A percentile compares a stretch with the other conserved stretches of the same genome.
These are phyloP conservation scores for Pochonia chlamydosporia DNA, from an alignment of 2,329 filamentous ascomycete genomes.

Conservation along the genomic window DNA sequence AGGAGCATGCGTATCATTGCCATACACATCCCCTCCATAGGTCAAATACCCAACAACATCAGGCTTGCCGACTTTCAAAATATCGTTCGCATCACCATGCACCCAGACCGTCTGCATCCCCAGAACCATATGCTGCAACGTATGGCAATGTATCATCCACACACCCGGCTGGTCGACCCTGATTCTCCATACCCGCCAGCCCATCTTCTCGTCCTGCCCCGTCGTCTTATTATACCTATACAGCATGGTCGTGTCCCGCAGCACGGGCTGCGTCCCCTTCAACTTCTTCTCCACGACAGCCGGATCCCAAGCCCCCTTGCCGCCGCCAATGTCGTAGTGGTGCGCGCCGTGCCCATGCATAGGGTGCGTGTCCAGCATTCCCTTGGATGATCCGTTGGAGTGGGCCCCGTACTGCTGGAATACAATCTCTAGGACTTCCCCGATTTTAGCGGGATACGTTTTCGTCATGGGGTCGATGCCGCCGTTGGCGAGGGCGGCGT, in stretches of 20 bases:
- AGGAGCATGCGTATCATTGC: constrained; percentile 22
- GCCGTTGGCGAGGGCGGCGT: constrained; percentile 38
- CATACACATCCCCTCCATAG: constrained; percentile 40
- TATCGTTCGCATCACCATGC: constrained; percentile 18
- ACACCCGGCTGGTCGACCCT: constrained; percentile 37
- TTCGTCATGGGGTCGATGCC: constrained; percentile 48
- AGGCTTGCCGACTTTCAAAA: constrained; percentile 17
- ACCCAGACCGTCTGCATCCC: constrained; percentile 26
- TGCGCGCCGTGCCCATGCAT: constrained; percentile 13
- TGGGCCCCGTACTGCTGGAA: constrained; percentile 32
- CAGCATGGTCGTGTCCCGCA: constrained; percentile 46
- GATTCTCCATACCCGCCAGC: constrained; percentile 58
- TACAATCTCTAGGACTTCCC: constrained; percentile 52
- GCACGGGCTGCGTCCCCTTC: constrained; percentile 21
- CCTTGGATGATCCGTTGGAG: constrained; percentile 25
- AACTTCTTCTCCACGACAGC: constrained; percentile 4
- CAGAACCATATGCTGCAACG: constrained; percentile 52
- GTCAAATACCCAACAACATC: constrained; percentile 34
- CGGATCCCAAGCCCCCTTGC: constrained; percentile 8
- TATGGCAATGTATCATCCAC: constrained; percentile 60
- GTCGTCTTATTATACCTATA: constrained; percentile 43
- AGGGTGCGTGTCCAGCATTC: constrained; percentile 11
- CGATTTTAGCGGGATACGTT: constrained; percentile 47
- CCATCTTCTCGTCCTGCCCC: constrained; percentile 33
- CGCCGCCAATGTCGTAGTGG: constrained; percentile 11